Conservation (phyloP, 106 monocot species). For the Apostasia shenzhenica region DNA sequence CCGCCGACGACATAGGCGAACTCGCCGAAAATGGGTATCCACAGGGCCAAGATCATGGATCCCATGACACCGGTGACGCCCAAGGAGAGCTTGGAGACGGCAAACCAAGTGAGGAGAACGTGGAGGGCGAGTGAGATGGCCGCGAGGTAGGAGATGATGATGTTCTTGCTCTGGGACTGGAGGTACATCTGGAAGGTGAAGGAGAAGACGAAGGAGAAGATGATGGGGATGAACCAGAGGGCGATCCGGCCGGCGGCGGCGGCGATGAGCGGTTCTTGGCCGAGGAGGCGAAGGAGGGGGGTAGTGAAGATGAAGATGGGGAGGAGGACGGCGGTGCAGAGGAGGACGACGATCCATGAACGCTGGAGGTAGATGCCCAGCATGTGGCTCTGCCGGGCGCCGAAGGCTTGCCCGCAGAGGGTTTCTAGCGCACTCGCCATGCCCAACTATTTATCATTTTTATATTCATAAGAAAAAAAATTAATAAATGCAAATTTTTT, state of each 20-base stretch:
- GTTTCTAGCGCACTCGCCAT: slow-evolving; percentile 71
- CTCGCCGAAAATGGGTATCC: slow-evolving; percentile 40
- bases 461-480: no score
- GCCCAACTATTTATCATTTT: slow-evolving; percentile 20
- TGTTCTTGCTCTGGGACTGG: slow-evolving; percentile 57
- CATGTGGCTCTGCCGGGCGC: slow-evolving; percentile 66
- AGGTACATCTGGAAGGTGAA: slow-evolving; percentile 70
- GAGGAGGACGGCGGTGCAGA: slow-evolving; percentile 18
- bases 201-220: slow-evolving; percentile 42
- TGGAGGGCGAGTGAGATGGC: slow-evolving; percentile 24
- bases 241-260: slow-evolving; percentile 31
- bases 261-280: slow-evolving; percentile 36
- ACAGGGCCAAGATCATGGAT: slow-evolving; percentile 37
- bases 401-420: slow-evolving; percentile 66
- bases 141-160: slow-evolving; percentile 32
- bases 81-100: slow-evolving; percentile 11
- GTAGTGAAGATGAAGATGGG: slow-evolving; percentile 57
- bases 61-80: slow-evolving; percentile 39
- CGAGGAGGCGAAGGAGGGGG: slow-evolving; percentile 34
- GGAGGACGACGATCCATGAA: slow-evolving; percentile 51
- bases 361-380: slow-evolving; percentile 65
- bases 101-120: slow-evolving; percentile 34
- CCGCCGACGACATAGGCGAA: slow-evolving; percentile 32
- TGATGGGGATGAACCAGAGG: slow-evolving; percentile 48
- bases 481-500: no score